A percentile compares a stretch with the other conserved stretches of the same genome.
Evolutionary conservation across 2,329 filamentous ascomycete species (phyloP).

Genomic region (Plectosphaerella sp.): DNA sequence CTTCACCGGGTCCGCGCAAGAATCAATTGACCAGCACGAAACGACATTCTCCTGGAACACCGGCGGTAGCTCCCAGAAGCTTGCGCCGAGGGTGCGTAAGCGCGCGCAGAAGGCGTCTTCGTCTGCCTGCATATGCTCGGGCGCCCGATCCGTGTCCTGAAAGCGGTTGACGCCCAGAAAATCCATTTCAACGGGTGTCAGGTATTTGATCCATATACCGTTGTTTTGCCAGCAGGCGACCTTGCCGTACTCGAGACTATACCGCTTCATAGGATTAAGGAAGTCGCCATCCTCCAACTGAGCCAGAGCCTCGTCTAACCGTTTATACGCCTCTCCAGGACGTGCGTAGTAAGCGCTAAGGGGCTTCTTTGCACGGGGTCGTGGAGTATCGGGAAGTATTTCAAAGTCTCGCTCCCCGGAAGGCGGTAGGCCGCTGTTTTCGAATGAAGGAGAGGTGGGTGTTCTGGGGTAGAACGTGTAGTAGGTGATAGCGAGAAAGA

Average conservation of each 20-base stretch:
- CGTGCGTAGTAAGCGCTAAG: too few species aligned
- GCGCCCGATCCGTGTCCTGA: background rate
- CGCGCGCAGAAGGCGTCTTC: background rate
- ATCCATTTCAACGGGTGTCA: background rate
- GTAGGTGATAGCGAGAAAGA: background rate
- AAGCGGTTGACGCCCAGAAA: background rate
- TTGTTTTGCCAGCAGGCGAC: background rate
- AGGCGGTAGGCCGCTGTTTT: too few species aligned
- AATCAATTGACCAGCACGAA: background rate
- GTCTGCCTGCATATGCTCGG: background rate
- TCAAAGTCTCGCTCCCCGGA: too few species aligned
- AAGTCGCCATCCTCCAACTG: too few species aligned
- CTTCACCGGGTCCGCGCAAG: background rate
- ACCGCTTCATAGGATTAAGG: background rate
- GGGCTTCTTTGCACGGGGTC: too few species aligned
- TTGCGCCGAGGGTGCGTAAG: background rate
- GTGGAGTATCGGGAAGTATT: too few species aligned
- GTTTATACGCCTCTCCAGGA: too few species aligned
- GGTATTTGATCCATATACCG: background rate
- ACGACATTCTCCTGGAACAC: background rate
- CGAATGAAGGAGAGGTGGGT: too few species aligned
- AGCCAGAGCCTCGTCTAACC: too few species aligned
- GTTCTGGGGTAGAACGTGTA: too few species aligned
- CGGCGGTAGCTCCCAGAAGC: background rate
- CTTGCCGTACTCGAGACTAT: background rate